These are phyloP conservation scores for Tetrahymena malaccensis DNA, from an alignment of 73 alveolate species.

Conservation along the genomic window DNA sequence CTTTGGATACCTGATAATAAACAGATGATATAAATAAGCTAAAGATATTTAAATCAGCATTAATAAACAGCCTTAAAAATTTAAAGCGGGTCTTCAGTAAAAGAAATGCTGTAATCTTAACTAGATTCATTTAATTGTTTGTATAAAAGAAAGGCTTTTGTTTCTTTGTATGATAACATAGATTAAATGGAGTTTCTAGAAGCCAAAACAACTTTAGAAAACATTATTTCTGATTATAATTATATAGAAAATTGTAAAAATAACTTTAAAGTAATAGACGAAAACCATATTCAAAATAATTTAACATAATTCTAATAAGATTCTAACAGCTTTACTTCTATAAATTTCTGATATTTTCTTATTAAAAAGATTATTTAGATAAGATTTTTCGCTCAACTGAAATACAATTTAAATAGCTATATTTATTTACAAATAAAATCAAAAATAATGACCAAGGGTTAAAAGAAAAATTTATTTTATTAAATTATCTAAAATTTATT, in stretches of 20 bases:
- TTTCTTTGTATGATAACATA: neutral
- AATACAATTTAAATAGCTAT: too few relatives aligned
- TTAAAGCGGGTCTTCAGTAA: neutral
- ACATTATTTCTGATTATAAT: neutral
- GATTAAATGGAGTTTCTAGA: neutral
- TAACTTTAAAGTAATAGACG: neutral
- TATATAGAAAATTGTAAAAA: neutral
- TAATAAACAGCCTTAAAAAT: neutral
- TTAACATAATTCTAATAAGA: neutral
- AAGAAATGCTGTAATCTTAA: neutral
- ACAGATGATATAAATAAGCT: neutral
- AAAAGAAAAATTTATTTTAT: too few relatives aligned
- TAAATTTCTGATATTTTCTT: neutral
- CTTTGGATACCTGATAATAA: neutral
- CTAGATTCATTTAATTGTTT: neutral
- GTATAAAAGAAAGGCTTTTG: neutral
- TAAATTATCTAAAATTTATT: too few relatives aligned
- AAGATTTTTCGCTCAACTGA: too few relatives aligned
- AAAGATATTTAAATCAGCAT: neutral
- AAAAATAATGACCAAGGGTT: too few relatives aligned
- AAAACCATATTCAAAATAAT: too few relatives aligned
- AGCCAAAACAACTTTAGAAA: neutral
- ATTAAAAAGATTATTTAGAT: too few relatives aligned
- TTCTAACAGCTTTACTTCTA: neutral
- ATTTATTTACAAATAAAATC: too few relatives aligned